These are phyloP conservation scores for Inonotus hispidus DNA, from an alignment of 1,284 basidiomycete species.

Conservation along the genomic window DNA sequence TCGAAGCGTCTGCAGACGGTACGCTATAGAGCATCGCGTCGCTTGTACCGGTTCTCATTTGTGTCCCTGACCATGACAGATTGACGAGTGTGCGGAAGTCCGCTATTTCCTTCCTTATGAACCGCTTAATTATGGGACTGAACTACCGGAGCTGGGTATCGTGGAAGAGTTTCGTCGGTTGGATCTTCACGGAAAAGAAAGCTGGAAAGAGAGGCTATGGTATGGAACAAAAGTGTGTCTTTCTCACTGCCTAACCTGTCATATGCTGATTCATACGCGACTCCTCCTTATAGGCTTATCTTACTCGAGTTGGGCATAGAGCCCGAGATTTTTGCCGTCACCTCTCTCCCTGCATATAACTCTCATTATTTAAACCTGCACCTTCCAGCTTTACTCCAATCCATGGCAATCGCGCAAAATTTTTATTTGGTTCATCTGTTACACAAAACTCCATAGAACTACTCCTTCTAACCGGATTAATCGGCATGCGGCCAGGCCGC, in stretches of 20 bases:
- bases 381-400: not conserved
- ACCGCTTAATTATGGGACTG: not conserved
- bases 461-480: not conserved
- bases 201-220: not conserved
- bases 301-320: not conserved
- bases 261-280: not conserved
- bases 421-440: too few species aligned
- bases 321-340: not conserved
- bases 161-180: not conserved
- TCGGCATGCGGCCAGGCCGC: not conserved
- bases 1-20: slow-evolving; percentile 4
- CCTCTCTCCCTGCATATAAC: not conserved
- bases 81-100: slow-evolving; percentile 1
- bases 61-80: not conserved
- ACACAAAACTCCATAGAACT: not conserved
- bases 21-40: not conserved
- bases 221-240: not conserved
- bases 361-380: not conserved
- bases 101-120: not conserved
- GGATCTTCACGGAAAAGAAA: not conserved
- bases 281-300: not conserved
- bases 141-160: not conserved
- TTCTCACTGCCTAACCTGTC: not conserved
- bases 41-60: not conserved
- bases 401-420: not conserved